Percentiles rank a stretch among this genome's conserved stretches.
Evolutionary conservation across 2,329 filamentous ascomycete species (phyloP).

Genomic region (Aspergillus fructus): DNA sequence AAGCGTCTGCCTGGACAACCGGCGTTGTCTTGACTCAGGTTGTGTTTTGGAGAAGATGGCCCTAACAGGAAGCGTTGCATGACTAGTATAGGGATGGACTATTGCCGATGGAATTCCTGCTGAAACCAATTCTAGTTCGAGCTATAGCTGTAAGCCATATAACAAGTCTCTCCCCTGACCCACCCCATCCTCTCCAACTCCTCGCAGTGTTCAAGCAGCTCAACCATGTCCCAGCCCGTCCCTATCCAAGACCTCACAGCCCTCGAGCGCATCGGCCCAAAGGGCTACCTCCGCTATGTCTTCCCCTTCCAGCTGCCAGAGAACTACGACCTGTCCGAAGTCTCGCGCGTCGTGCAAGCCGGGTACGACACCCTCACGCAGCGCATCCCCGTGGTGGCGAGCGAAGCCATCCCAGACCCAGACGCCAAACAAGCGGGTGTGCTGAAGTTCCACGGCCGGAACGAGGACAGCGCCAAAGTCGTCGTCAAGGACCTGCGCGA

Average conservation of each 20-base stretch:
- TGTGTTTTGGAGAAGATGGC: too few species aligned
- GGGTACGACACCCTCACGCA: slow-evolving; percentile 32
- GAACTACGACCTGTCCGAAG: slow-evolving; percentile 29
- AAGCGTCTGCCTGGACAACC: too few species aligned
- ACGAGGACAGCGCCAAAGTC: not conserved
- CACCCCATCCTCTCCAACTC: too few species aligned
- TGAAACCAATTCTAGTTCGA: too few species aligned
- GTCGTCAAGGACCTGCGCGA: not conserved
- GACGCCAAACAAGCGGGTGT: slow-evolving; percentile 33
- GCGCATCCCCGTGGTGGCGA: slow-evolving; percentile 30
- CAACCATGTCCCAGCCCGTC: too few species aligned
- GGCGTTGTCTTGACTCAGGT: too few species aligned
- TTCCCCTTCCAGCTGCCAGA: slow-evolving; percentile 36
- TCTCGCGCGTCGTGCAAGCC: slow-evolving; percentile 24
- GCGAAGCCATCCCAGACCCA: slow-evolving; percentile 33
- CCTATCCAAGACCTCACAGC: slow-evolving; percentile 18
- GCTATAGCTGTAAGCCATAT: too few species aligned
- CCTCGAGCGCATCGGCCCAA: slow-evolving; percentile 36
- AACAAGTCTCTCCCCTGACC: too few species aligned
- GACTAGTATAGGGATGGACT: too few species aligned
- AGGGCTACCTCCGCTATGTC: slow-evolving; percentile 36
- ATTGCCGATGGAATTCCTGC: too few species aligned
- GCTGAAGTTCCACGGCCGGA: slow-evolving; percentile 25
- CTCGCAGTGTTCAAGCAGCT: too few species aligned
- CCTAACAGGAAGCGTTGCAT: too few species aligned